Percentiles rank a stretch among this genome's conserved stretches.
phyloP scores from a whole-genome alignment of 345 rosid species.

The Ricinus communis region DNA sequence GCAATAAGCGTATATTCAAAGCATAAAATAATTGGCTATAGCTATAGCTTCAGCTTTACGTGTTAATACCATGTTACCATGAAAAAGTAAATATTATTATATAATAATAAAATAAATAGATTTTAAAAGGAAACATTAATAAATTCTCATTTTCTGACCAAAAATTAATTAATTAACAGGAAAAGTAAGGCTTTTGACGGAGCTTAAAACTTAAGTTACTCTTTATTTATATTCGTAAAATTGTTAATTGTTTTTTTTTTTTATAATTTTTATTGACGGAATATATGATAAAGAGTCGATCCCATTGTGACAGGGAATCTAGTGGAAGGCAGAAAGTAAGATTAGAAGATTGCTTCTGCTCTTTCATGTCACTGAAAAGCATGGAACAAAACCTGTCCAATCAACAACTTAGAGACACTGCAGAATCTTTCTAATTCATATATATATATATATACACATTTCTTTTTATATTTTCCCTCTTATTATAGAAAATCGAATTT shows the following conservation, averaged over 20 bases:
- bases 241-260: too few relatives aligned
- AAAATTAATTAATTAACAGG: neutral
- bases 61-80: conserved; percentile 10
- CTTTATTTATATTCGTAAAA: neutral
- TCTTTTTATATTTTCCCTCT: too few relatives aligned
- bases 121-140: too few relatives aligned
- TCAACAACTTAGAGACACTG: neutral
- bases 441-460: too few relatives aligned
- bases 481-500: too few relatives aligned
- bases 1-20: conserved; percentile 3
- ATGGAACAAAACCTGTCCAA: neutral
- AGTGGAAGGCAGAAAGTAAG: neutral
- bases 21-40: neutral
- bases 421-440: too few relatives aligned
- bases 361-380: neutral
- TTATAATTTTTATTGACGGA: neutral
- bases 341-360: neutral
- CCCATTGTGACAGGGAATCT: too few relatives aligned
- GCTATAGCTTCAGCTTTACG: conserved; percentile 17
- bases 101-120: too few relatives aligned
- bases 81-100: neutral
- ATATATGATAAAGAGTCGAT: neutral
- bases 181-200: conserved; percentile 3
- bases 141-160: too few relatives aligned
- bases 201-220: conserved; percentile 16